Conservation (phyloP, 116 monocot species). For the Posidonia oceanica region DNA sequence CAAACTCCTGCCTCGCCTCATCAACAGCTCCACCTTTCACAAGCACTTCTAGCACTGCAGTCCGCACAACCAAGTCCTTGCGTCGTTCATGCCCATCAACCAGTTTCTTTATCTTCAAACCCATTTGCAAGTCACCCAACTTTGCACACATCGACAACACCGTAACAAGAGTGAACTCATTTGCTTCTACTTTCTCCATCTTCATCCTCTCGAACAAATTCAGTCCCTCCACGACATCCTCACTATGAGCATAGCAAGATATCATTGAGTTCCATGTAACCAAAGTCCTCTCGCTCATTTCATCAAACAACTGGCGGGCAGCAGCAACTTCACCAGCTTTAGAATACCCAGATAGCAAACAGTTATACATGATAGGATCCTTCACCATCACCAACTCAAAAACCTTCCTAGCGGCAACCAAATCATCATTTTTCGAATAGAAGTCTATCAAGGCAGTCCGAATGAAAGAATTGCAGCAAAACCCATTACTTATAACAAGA, state of each 20-base stretch:
- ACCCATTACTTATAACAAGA: slow-evolving; percentile 24
- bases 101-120: slow-evolving; percentile 46
- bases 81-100: slow-evolving; percentile 25
- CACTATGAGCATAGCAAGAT: slow-evolving; percentile 56
- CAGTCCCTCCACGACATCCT: slow-evolving; percentile 45
- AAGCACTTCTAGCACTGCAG: slow-evolving; percentile 78
- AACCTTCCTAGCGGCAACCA: slow-evolving; percentile 38
- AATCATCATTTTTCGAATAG: slow-evolving; percentile 53
- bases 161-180: slow-evolving; percentile 56
- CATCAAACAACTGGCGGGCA: slow-evolving; percentile 52
- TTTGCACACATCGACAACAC: slow-evolving; percentile 73
- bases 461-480: slow-evolving; percentile 36
- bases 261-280: slow-evolving; percentile 89
- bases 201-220: slow-evolving; percentile 59
- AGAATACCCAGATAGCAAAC: slow-evolving; percentile 68
- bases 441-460: slow-evolving; percentile 70
- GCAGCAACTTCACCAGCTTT: slow-evolving; percentile 37
- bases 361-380: slow-evolving; percentile 73
- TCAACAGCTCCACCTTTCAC: slow-evolving; percentile 78
- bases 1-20: slow-evolving; percentile 63
- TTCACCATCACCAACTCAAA: slow-evolving; percentile 40
- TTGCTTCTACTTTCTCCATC: slow-evolving; percentile 28
- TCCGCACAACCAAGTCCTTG: slow-evolving; percentile 44
- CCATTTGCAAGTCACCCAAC: slow-evolving; percentile 44
- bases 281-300: slow-evolving; percentile 48